These are phyloP conservation scores for Mycena epipterygia DNA, from an alignment of 768 basidiomycete species.

Conservation along the genomic window DNA sequence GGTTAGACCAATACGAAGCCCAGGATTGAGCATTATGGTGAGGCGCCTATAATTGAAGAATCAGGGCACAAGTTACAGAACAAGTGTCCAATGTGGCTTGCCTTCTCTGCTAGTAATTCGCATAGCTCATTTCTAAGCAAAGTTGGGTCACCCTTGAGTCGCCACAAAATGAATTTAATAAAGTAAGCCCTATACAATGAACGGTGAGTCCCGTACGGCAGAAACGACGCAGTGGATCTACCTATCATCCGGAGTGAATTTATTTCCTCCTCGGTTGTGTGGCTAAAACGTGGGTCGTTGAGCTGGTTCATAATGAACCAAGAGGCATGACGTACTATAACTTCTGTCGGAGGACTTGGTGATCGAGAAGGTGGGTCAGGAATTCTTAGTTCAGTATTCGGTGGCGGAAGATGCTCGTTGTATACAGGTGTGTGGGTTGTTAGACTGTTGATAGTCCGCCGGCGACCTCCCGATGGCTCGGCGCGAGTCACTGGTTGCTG, in stretches of 20 bases:
- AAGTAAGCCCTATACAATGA: constrained; percentile 61
- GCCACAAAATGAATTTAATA: constrained; percentile 75
- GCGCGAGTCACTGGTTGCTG: constrained; percentile 42
- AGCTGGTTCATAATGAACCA: background rate
- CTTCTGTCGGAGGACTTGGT: constrained; percentile 73
- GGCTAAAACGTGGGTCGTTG: constrained; percentile 35
- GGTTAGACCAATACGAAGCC: constrained; percentile 76
- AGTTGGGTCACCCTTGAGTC: constrained; percentile 65
- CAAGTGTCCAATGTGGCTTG: constrained; percentile 35
- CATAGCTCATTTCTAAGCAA: constrained; percentile 69
- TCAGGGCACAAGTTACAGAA: constrained; percentile 9
- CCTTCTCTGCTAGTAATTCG: constrained; percentile 70
- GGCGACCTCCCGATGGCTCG: constrained; percentile 45
- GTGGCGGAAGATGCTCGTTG: constrained; percentile 65
- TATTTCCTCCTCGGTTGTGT: constrained; percentile 64
- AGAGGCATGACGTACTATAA: constrained; percentile 46
- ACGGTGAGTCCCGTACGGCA: background rate
- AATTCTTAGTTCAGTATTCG: constrained; percentile 70
- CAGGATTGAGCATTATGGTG: constrained; percentile 76
- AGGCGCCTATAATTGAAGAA: constrained; percentile 61
- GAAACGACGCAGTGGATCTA: background rate
- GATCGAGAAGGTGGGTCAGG: constrained; percentile 77
- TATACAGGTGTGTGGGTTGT: constrained; percentile 65
- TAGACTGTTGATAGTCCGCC: constrained; percentile 73
- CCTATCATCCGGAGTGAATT: constrained; percentile 74